phyloP scores from a whole-genome alignment of 2,329 filamentous ascomycete species.

The Lachnellula suecica region DNA sequence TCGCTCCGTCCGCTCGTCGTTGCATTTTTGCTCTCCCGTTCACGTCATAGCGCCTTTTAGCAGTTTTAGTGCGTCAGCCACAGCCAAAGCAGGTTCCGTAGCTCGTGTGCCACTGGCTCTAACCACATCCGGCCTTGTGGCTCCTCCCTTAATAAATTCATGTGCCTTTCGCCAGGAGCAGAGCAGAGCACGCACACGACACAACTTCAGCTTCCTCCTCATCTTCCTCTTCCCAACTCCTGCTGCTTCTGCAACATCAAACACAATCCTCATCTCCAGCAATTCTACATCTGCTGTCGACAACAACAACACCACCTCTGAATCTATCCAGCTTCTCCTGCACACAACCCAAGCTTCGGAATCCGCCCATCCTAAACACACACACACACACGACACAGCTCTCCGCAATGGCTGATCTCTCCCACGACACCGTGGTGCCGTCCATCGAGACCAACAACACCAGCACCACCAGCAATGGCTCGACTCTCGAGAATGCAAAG shows the following conservation, averaged over 20 bases:
- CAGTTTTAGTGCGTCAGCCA: too few relatives aligned
- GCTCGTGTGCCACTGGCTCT: too few relatives aligned
- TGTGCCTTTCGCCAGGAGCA: too few relatives aligned
- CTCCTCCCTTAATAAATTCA: too few relatives aligned
- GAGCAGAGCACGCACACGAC: background rate
- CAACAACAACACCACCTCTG: background rate
- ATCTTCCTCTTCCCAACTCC: too few relatives aligned
- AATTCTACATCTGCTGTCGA: background rate
- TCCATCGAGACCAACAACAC: slow-evolving; percentile 23
- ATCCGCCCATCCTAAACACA: too few relatives aligned
- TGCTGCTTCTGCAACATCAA: background rate
- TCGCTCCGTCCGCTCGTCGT: too few relatives aligned
- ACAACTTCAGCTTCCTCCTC: slow-evolving; percentile 6
- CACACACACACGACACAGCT: too few relatives aligned
- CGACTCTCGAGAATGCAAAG: slow-evolving; percentile 24
- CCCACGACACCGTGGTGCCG: slow-evolving; percentile 19
- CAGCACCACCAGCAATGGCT: slow-evolving; percentile 11
- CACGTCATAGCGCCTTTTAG: too few relatives aligned
- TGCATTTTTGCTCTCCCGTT: too few relatives aligned
- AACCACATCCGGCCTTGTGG: too few relatives aligned
- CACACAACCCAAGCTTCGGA: background rate
- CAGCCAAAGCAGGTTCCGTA: too few relatives aligned
- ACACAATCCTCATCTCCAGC: slow-evolving; percentile 3
- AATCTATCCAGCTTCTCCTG: slow-evolving; percentile 1
- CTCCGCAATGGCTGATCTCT: slow-evolving; percentile 22